Conservation (phyloP, 139 green algal species). For the Coelastrella sp. region DNA sequence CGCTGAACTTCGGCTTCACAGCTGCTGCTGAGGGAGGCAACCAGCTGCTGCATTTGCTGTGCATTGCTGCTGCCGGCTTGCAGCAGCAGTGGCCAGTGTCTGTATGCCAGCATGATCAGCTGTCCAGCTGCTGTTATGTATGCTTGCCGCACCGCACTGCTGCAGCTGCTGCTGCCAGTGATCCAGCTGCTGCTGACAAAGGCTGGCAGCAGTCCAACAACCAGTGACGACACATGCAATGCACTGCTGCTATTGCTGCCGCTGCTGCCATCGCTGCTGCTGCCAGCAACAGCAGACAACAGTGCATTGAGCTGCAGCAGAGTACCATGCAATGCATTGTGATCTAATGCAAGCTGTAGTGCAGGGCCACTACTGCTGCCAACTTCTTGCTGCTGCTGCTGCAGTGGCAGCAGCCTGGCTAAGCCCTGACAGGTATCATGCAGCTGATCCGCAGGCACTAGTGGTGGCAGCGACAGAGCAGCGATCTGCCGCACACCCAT, state of each 20-base stretch:
- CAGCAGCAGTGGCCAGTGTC: not conserved
- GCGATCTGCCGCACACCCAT: conserved; percentile 81
- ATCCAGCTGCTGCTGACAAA: conserved; percentile 47
- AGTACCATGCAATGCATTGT: conserved; percentile 70
- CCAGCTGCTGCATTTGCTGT: not conserved
- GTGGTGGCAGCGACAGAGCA: conserved; percentile 72
- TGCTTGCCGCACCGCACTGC: conserved; percentile 33
- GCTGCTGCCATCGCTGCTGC: not conserved
- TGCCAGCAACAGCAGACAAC: conserved; percentile 19
- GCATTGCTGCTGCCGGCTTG: not conserved
- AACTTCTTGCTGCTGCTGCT: conserved; percentile 4
- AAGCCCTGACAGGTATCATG: conserved; percentile 17
- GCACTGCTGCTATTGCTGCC: conserved; percentile 3
- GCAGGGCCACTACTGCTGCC: too few relatives aligned
- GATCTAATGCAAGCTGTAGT: not conserved
- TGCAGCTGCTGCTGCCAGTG: not conserved
- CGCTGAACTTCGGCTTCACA: not conserved
- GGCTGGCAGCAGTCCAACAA: not conserved
- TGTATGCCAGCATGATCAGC: conserved; percentile 16
- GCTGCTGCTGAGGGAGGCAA: not conserved
- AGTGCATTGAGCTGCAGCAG: conserved; percentile 71
- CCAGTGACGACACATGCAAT: conserved; percentile 5
- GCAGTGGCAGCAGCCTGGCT: conserved; percentile 41
- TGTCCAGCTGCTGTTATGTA: conserved; percentile 40
- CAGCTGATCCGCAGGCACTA: conserved; percentile 69